Base-by-base conservation (phyloP, 108 stramenopile species). In the Cyclostephanos invisitatus region DNA sequence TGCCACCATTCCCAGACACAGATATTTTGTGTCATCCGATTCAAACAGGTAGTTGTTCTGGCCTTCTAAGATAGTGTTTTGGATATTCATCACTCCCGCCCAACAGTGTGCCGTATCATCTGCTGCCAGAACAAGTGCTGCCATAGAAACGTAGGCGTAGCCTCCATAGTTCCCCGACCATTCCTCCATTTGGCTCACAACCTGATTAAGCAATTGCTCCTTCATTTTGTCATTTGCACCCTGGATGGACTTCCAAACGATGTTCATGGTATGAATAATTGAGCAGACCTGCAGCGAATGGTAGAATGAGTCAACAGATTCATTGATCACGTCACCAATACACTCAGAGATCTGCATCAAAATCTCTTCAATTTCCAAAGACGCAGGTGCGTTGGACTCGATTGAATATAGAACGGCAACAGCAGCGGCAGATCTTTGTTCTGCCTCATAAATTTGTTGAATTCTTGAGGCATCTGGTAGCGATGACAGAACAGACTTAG, bases 371-470 rank as follows among this genome's bases (percentile, higher is more conserved):
- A 59, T 67, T 28, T 64, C 44, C 25, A 58, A 48, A 50, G n/a
- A 49, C 15, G 10, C 27, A 28, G 20, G n/a, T 53, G 46, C 15
- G 22, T 67, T 25, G 35, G 11, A 24, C 20, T 44, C 56, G 28
- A 48, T 58, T 17, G 73, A 44, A 73, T 58, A 90, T 15, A 87
- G 75, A 29, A 86, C 66, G 7, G 76, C 76, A 49, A 75, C 72
- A 11, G 86, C 59, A 50, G 82, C 42, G n/a, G 85, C 67, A 51
- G 84, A 68, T 32, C 72, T 72, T 22, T 74, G 57, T 28, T 86
- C 77, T 2, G 80, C 70, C 12, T 77, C 64, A 59, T 83, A 87
- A 12, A 71, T 48, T 25, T 78, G 47, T 48, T 71, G 62, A 42
- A 87, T 67, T 21, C 6, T 48, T 0, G 58, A 44, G 15, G 7